Conservation (phyloP, 257 asterid genomes). For the Nicotiana undulata region DNA sequence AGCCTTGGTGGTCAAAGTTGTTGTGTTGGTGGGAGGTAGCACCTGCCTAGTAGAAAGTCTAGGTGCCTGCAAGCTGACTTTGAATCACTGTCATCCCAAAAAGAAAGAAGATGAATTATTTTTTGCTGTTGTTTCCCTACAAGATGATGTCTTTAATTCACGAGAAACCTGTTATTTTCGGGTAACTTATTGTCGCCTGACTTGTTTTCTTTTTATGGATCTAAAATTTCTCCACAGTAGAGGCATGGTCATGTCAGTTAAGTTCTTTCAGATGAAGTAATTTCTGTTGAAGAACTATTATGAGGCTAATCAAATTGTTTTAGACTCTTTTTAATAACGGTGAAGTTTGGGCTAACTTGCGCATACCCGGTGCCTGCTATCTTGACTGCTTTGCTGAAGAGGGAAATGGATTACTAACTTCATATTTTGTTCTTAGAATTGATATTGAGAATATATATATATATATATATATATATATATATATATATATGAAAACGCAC, state of each 20-base stretch:
- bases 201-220: neutral
- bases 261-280: neutral
- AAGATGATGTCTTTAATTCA: neutral
- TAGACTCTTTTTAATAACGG: neutral
- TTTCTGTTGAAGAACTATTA: neutral
- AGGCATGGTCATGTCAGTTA: neutral
- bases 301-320: neutral
- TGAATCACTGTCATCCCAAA: too few relatives aligned
- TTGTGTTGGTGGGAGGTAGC: too few relatives aligned
- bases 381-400: neutral
- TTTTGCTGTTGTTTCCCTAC: neutral
- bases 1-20: too few relatives aligned
- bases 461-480: too few relatives aligned
- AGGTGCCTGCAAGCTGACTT: too few relatives aligned
- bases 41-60: too few relatives aligned
- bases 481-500: too few relatives aligned
- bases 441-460: neutral
- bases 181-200: neutral
- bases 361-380: too few relatives aligned
- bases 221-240: neutral
- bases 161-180: neutral
- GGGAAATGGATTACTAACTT: neutral
- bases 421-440: neutral
- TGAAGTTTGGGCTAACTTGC: too few relatives aligned
- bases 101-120: too few relatives aligned